Conservation (phyloP, 2,329 filamentous ascomycete genomes). For the Botrytis paeoniae region DNA sequence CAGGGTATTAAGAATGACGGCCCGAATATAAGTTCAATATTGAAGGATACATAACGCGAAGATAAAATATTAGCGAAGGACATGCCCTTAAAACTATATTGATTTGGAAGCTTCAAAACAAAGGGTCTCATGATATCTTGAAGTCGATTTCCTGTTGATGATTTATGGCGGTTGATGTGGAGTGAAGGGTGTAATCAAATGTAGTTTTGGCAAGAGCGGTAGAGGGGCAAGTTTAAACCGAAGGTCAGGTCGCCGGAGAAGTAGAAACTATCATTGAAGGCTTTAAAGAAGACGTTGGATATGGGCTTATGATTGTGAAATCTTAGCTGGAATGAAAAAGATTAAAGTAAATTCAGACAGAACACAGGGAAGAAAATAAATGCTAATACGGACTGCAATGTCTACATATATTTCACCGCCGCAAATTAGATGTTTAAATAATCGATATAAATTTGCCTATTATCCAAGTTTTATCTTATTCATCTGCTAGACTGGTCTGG, state of each 20-base stretch:
- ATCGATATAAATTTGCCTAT: background rate
- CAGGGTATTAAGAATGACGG: background rate
- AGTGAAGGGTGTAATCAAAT: background rate
- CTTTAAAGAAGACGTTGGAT: too few relatives aligned
- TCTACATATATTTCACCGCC: background rate
- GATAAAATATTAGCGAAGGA: background rate
- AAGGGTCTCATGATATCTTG: background rate
- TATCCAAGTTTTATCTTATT: background rate
- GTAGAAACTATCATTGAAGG: background rate
- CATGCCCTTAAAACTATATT: background rate
- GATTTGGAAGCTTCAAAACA: too few relatives aligned
- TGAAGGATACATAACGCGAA: background rate
- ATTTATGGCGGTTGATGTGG: background rate
- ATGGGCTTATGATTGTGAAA: background rate
- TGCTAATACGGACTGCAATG: background rate
- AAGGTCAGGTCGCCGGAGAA: background rate
- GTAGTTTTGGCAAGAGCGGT: background rate
- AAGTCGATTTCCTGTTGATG: fast-evolving
- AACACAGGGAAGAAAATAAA: background rate
- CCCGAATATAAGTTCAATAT: background rate
- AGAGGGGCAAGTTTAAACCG: background rate
- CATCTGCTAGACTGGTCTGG: background rate
- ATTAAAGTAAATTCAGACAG: background rate
- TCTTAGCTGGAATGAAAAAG: background rate
- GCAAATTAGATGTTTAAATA: background rate